Percentiles rank a stretch among this genome's conserved stretches.
phyloP scores from a whole-genome alignment of 371 early-diverging fungal species.

The Apophysomyces variabilis region DNA sequence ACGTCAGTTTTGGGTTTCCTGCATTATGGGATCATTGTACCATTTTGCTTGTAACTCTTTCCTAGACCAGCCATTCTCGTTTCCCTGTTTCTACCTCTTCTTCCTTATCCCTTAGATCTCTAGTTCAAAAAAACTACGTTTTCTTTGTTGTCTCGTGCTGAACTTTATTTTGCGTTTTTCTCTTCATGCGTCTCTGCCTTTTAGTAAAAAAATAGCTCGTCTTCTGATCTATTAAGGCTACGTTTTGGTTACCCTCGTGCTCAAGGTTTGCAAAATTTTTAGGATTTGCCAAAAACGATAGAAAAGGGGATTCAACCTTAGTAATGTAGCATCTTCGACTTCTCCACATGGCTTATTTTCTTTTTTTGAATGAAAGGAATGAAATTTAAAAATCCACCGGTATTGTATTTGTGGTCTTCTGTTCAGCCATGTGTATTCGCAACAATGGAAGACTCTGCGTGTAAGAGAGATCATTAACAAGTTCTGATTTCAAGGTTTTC shows the following conservation, averaged over 20 bases:
- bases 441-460: no score
- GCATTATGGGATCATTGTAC: neutral
- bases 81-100: neutral
- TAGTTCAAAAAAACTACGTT: neutral
- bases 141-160: constrained; percentile 2
- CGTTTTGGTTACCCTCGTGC: neutral
- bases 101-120: neutral
- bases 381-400: no score
- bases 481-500: no score
- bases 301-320: no score
- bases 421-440: no score
- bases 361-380: no score
- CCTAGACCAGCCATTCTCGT: no score
- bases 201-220: neutral
- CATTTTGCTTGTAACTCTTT: neutral
- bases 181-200: neutral
- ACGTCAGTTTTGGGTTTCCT: neutral
- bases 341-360: no score
- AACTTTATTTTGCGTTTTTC: neutral
- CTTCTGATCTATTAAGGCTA: neutral
- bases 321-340: no score
- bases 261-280: neutral
- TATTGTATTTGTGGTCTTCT: no score
- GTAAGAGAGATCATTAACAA: no score
- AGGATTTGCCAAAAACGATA: no score